These are phyloP conservation scores for Rhizophagus prolifer DNA, from an alignment of 192 early-diverging fungal genomes.

Conservation along the genomic window DNA sequence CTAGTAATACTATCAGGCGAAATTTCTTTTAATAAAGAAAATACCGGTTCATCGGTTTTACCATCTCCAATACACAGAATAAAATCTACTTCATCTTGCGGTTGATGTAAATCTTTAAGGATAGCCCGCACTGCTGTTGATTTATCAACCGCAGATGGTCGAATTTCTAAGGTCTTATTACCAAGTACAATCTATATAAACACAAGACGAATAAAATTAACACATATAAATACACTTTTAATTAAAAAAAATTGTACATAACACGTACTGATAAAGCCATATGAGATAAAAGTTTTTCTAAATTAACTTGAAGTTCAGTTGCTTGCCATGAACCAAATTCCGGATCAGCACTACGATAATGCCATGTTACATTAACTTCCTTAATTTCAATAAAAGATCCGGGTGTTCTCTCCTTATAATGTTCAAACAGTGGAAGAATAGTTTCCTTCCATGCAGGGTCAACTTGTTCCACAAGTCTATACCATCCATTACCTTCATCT, in stretches of 20 bases:
- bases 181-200: constrained; percentile 80
- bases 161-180: constrained; percentile 95
- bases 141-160: constrained; percentile 93
- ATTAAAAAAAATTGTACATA: constrained; percentile 19
- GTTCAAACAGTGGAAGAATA: constrained; percentile 92
- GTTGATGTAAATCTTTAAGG: constrained; percentile 66
- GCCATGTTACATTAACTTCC: constrained; percentile 98
- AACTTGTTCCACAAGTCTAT: constrained; percentile 81
- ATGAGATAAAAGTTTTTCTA: constrained; percentile 93
- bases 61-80: constrained; percentile 91
- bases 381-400: constrained; percentile 98
- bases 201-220: constrained; percentile 1
- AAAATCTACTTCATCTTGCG: constrained; percentile 53
- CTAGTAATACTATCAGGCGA: constrained; percentile 60
- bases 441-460: constrained; percentile 91
- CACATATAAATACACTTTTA: not conserved
- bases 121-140: constrained; percentile 85
- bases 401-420: constrained; percentile 97
- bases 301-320: constrained; percentile 93
- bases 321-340: constrained; percentile 99
- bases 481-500: constrained; percentile 76
- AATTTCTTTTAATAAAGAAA: constrained; percentile 63
- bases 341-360: constrained; percentile 92
- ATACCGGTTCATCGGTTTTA: constrained; percentile 94
- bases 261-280: constrained; percentile 77